Evolutionary conservation across 139 green algal genomes (phyloP).

Genomic region (Picochlorum sp.): DNA sequence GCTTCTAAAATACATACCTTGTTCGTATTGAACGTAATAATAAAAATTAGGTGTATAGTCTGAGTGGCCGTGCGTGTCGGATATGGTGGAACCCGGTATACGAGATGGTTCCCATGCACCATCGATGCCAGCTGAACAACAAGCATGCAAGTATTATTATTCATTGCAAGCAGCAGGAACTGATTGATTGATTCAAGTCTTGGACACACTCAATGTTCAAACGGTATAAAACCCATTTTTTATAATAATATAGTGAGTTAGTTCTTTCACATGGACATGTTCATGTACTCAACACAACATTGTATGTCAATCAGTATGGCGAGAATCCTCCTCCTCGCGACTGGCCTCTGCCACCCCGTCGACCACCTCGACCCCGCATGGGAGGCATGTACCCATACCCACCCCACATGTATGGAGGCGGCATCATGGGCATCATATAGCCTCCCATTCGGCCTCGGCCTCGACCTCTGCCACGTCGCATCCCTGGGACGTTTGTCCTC

Average conservation of each 20-base stretch:
- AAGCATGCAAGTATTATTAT: not conserved
- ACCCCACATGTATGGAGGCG: conserved; percentile 24
- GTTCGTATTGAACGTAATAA: too few relatives aligned
- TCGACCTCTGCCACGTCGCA: conserved; percentile 63
- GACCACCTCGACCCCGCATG: conserved; percentile 12
- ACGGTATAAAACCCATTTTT: too few relatives aligned
- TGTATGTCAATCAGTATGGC: conserved; percentile 47
- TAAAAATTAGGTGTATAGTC: too few relatives aligned
- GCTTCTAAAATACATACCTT: too few relatives aligned
- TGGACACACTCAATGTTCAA: conserved; percentile 46
- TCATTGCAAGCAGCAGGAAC: not conserved
- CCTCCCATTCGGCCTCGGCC: conserved; percentile 34
- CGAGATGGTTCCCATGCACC: not conserved
- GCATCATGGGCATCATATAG: conserved; percentile 32
- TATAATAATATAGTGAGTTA: conserved; percentile 7
- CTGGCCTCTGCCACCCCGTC: not conserved
- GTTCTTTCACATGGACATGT: too few relatives aligned
- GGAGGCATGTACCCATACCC: conserved; percentile 22
- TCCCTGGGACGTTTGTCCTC: conserved; percentile 87
- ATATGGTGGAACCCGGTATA: not conserved
- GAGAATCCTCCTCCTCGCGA: not conserved
- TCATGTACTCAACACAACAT: too few relatives aligned
- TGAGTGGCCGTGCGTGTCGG: too few relatives aligned
- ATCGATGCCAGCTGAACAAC: too few relatives aligned
- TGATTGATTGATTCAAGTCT: conserved; percentile 19